Conservation (phyloP, 306 rosid genomes). For the Senna siamea region DNA sequence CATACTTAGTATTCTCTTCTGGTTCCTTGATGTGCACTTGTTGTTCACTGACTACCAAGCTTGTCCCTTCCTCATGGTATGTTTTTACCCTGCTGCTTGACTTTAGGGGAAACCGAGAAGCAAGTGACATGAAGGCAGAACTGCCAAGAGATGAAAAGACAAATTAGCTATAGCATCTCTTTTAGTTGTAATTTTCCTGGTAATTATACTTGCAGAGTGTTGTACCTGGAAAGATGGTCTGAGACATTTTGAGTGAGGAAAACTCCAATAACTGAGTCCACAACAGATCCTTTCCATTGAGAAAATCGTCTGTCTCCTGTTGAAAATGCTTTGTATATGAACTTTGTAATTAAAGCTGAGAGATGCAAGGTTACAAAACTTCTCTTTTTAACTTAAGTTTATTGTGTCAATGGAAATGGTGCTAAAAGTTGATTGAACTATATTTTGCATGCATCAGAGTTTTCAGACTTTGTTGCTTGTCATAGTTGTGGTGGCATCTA, state of each 20-base stretch:
- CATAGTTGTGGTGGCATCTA: neutral
- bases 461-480: constrained; percentile 16
- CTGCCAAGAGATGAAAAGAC: constrained; percentile 51
- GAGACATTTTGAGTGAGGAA: constrained; percentile 98
- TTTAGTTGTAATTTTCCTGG: constrained; percentile 5
- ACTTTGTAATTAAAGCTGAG: constrained; percentile 20
- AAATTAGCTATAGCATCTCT: constrained; percentile 16
- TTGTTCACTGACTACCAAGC: constrained; percentile 38
- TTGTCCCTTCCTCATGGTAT: constrained; percentile 25
- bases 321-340: constrained; percentile 40
- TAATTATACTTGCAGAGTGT: constrained; percentile 4
- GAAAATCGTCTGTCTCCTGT: constrained; percentile 98
- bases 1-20: constrained; percentile 38
- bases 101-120: constrained; percentile 75
- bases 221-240: constrained; percentile 95
- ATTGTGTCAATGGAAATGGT: neutral
- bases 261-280: constrained; percentile 97
- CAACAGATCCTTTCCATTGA: constrained; percentile 95
- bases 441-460: neutral
- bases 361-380: neutral
- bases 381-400: neutral
- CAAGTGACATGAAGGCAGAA: constrained; percentile 96
- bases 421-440: neutral
- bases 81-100: constrained; percentile 38
- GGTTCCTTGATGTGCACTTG: constrained; percentile 45